phyloP scores from a whole-genome alignment of 768 basidiomycete species.

The Rhizopogon rudus region DNA sequence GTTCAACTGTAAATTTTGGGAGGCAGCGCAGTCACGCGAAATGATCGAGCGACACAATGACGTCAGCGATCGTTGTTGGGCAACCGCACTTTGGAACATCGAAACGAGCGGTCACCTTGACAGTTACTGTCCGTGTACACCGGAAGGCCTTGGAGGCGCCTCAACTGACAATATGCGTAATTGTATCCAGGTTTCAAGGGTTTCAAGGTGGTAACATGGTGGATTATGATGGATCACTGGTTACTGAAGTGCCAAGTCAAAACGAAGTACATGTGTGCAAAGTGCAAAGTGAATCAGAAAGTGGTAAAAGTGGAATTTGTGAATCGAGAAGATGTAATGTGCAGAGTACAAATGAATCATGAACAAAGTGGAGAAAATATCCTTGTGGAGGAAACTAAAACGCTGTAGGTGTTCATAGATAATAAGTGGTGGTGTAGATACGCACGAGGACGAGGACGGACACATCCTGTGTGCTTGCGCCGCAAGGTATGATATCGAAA shows the following conservation, averaged over 20 bases:
- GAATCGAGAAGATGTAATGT: not conserved
- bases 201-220: too few relatives aligned
- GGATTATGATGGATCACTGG: too few relatives aligned
- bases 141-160: too few relatives aligned
- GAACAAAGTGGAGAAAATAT: not conserved
- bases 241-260: not conserved
- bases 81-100: too few relatives aligned
- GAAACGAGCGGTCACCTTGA: too few relatives aligned
- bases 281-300: not conserved
- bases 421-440: slow-evolving; percentile 17
- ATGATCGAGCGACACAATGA: too few relatives aligned
- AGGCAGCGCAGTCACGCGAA: too few relatives aligned
- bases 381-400: not conserved
- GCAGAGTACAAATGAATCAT: slow-evolving; percentile 1
- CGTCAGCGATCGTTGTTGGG: too few relatives aligned
- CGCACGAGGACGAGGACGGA: slow-evolving; percentile 9
- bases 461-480: slow-evolving; percentile 5
- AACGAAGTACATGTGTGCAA: not conserved
- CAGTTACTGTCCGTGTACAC: too few relatives aligned
- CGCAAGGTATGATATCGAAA: slow-evolving; percentile 11
- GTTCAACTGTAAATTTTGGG: too few relatives aligned
- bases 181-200: too few relatives aligned
- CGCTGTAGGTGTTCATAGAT: slow-evolving; percentile 6
- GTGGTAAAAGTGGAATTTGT: not conserved
- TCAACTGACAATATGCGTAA: too few relatives aligned